Evolutionary conservation across 2,329 filamentous ascomycete genomes (phyloP).

Genomic region (Cyclaneusma minus): DNA sequence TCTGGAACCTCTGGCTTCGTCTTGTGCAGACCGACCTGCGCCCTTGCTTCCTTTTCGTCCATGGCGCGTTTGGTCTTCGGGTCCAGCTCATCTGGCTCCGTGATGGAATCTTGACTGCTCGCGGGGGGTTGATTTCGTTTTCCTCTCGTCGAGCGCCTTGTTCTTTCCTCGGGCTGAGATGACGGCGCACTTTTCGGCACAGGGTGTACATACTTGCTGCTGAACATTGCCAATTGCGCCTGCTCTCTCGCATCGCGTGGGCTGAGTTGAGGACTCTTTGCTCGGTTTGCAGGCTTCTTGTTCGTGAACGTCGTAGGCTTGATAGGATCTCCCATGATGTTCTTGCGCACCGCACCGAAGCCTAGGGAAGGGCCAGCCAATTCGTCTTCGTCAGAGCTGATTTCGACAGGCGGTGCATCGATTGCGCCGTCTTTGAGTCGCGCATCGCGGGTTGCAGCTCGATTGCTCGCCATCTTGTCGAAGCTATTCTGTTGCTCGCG

Average conservation of each 20-base stretch:
- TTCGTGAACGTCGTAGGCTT: slow-evolving; percentile 3
- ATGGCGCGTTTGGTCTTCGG: background rate
- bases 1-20: too few relatives aligned
- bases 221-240: background rate
- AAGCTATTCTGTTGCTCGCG: too few relatives aligned
- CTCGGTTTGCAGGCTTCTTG: too few relatives aligned
- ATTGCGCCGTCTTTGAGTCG: background rate
- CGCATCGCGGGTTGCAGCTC: too few relatives aligned
- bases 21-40: too few relatives aligned
- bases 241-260: too few relatives aligned
- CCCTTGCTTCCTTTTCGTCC: background rate
- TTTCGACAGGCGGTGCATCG: slow-evolving; percentile 1
- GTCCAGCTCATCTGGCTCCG: background rate
- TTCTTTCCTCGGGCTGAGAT: background rate
- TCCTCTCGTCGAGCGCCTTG: background rate
- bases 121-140: background rate
- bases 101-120: background rate
- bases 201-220: background rate
- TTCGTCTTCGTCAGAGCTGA: slow-evolving; percentile 2
- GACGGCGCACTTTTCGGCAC: background rate
- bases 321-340: slow-evolving; percentile 6
- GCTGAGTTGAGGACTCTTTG: too few relatives aligned
- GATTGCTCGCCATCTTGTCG: too few relatives aligned
- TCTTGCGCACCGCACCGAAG: too few relatives aligned
- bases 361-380: too few relatives aligned